These are phyloP conservation scores for Bidens hawaiensis DNA, from an alignment of 140 eudicot species.

Conservation along the genomic window DNA sequence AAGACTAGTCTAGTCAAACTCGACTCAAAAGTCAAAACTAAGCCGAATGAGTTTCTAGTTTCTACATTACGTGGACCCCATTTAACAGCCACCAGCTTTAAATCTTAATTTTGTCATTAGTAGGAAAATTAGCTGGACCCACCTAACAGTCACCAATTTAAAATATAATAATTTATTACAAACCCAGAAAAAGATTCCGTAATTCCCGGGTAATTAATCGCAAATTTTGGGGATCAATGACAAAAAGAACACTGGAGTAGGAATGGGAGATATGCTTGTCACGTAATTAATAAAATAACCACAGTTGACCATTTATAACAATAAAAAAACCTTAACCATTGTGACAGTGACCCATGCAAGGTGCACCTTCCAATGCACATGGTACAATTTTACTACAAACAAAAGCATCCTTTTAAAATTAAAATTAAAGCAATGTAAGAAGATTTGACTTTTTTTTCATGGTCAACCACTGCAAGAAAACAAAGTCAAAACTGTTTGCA, in stretches of 20 bases:
- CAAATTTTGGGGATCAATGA: constrained; percentile 9
- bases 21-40: no score
- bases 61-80: no score
- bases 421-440: not conserved
- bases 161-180: not conserved
- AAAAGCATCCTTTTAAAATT: not conserved
- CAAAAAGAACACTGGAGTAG: constrained; percentile 22
- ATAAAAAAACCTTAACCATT: constrained; percentile 1
- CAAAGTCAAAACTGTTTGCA: not conserved
- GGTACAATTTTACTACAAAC: not conserved
- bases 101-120: not conserved
- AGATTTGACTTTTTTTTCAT: not conserved
- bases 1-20: no score
- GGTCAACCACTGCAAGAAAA: not conserved
- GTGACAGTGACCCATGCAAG: constrained; percentile 13
- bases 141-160: not conserved
- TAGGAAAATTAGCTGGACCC: constrained; percentile 2
- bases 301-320: constrained; percentile 7
- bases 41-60: no score
- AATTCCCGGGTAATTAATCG: constrained; percentile 21
- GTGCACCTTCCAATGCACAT: constrained; percentile 14
- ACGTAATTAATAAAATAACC: constrained; percentile 13
- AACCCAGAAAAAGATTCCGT: constrained; percentile 16
- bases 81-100: no score
- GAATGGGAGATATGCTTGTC: constrained; percentile 26